These are phyloP conservation scores for Chlorella sp. DNA, from an alignment of 139 green algal genomes.

Conservation along the genomic window DNA sequence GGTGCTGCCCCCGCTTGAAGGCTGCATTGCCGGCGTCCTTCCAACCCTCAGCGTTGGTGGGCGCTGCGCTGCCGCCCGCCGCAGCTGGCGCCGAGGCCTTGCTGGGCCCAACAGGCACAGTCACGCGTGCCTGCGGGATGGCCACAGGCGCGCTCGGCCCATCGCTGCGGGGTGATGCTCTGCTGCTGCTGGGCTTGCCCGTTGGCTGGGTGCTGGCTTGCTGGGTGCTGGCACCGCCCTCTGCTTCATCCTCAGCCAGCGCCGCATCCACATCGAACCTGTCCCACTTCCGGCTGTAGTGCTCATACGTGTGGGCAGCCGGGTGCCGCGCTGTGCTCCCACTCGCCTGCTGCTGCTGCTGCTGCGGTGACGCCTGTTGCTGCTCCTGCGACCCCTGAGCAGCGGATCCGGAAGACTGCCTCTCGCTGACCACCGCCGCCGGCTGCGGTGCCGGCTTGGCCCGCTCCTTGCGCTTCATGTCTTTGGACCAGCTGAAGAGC, in stretches of 20 bases:
- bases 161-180: neutral
- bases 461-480: conserved; percentile 59
- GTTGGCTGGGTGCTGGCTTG: too few relatives aligned
- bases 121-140: conserved; percentile 13
- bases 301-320: conserved; percentile 75
- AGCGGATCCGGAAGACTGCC: too few relatives aligned
- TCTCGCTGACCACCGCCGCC: neutral
- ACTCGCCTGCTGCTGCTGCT: conserved; percentile 30
- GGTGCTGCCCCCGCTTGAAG: conserved; percentile 68
- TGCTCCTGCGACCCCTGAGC: neutral
- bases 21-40: conserved; percentile 71
- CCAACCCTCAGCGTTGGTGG: conserved; percentile 61
- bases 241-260: conserved; percentile 50
- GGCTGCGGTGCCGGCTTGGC: neutral
- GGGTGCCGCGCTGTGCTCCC: conserved; percentile 21
- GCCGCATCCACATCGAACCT: conserved; percentile 76
- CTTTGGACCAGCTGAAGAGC: conserved; percentile 66
- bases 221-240: neutral
- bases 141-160: neutral
- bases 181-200: neutral
- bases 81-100: neutral
- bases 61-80: neutral
- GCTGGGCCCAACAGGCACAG: neutral
- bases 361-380: neutral
- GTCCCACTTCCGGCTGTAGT: conserved; percentile 75